Conservation (phyloP, 176 grass and related monocot genomes). For the Triticum monococcum region DNA sequence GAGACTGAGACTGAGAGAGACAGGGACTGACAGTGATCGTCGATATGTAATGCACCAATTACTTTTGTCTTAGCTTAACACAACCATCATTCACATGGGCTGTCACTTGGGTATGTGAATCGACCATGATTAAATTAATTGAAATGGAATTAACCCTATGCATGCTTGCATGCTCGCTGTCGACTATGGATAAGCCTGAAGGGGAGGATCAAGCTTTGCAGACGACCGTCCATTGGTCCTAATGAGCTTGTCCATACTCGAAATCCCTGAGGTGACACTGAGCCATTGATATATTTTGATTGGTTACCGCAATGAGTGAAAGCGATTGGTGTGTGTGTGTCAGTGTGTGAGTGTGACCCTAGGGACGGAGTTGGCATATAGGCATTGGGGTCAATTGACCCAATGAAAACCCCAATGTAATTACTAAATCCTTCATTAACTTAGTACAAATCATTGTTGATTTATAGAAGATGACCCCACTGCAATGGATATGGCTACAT, state of each 20-base stretch:
- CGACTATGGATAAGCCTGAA: slow-evolving; percentile 8
- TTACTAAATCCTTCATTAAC: no score
- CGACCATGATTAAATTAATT: neutral
- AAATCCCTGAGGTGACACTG: neutral
- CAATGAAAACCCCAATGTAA: no score
- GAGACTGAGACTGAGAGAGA: neutral
- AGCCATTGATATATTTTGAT: neutral
- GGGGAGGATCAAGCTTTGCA: neutral
- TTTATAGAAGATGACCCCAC: no score
- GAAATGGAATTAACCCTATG: neutral
- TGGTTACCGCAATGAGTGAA: neutral
- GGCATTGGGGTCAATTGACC: no score
- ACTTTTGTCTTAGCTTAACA: neutral
- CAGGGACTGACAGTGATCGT: neutral
- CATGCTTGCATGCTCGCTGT: neutral
- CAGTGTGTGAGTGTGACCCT: no score
- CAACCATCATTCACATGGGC: neutral
- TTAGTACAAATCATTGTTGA: no score
- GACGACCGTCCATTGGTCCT: neutral
- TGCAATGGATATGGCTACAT: no score
- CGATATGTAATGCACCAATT: neutral
- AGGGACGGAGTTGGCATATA: no score
- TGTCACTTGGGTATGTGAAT: neutral
- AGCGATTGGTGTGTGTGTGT: neutral
- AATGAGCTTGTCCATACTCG: neutral